Base-by-base conservation (phyloP, 176 grass and related monocot genomes). In the Oryza nivara region DNA sequence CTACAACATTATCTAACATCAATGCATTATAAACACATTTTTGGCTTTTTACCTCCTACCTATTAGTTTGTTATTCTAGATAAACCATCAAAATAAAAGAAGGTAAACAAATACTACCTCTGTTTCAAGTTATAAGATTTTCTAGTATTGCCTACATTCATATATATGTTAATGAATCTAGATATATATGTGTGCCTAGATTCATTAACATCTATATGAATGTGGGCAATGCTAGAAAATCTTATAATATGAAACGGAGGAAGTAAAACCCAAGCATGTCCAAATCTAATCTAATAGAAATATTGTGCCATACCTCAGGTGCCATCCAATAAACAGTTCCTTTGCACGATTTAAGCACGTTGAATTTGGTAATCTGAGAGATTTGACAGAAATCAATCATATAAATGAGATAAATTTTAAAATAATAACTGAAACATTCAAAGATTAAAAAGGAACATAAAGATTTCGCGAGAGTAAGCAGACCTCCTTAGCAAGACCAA, bases 321-420 rank as follows among this genome's bases (percentile, higher is more conserved):
- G 97, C 97, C 97, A 99, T 99, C 97, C 93, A 99, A 74, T 91
- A 99, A 65, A 96, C 97, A 77, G 93, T 99, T 89, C 97, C 97
- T 91, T 89, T 96, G 80, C 93, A 96, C 65, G 97, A 99, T 81
- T 99, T 99, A 82, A 96, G 71, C 3, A 58, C 78, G 32, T 73
- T 92, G 38, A 96, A 89, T 86, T 92, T 94, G 67, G 47, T 92
- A 54, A 94, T 94, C 97, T 99, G 91, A 73, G 80, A 95, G 67
- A 79, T 70, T 80, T 49, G 64, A 77, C 47, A 58, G 73, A 76
- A 74, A 34, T 12, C 75, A 78, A 23, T 20, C 52, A 72, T 48
- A 74, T 74, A 20, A 84, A 22, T 26, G 60, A 71, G 83, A 67
- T 77, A 72, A 40, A 38, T 30, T 60, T 87, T 67, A 47, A 10